A percentile compares a stretch with the other conserved stretches of the same genome.
phyloP scores from a whole-genome alignment of 1,284 basidiomycete genomes.

The Kwoniella shivajii region DNA sequence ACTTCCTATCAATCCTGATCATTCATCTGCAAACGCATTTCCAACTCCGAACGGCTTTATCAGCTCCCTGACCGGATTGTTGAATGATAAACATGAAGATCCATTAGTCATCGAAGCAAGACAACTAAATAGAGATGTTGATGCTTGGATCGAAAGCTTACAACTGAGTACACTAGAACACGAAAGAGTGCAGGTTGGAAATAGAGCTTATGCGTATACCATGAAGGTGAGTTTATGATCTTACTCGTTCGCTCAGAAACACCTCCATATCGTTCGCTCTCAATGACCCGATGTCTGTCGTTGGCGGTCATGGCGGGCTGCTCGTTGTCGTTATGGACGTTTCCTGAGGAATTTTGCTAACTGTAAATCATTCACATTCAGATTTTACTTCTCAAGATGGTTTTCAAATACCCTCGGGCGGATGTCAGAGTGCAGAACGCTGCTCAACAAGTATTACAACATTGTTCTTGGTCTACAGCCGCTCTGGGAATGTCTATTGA shows the following conservation, averaged over 20 bases:
- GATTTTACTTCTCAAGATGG: conserved; percentile 58
- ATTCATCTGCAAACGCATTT: neutral
- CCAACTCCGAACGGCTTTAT: conserved; percentile 1
- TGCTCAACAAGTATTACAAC: conserved; percentile 45
- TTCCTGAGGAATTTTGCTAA: neutral
- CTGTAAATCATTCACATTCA: conserved; percentile 21
- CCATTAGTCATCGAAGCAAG: conserved; percentile 38
- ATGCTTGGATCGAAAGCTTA: conserved; percentile 49
- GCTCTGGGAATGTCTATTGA: conserved; percentile 53
- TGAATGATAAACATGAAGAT: conserved; percentile 10
- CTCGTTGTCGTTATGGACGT: neutral
- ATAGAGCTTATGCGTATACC: conserved; percentile 52
- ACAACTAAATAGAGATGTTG: conserved; percentile 47
- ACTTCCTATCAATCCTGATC: neutral
- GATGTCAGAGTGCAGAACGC: conserved; percentile 54
- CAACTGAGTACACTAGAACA: conserved; percentile 47
- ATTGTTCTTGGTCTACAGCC: conserved; percentile 48
- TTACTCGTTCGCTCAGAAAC: neutral
- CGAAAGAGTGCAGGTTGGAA: conserved; percentile 54
- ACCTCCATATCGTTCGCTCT: neutral
- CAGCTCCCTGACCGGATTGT: neutral
- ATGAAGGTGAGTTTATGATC: conserved; percentile 49
- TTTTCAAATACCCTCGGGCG: conserved; percentile 53
- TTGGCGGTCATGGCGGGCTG: too few relatives aligned
- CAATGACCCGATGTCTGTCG: too few relatives aligned